A percentile compares a stretch with the other conserved stretches of the same genome.
phyloP scores from a whole-genome alignment of 208 protist genomes.

The Trypanosoma vivax region DNA sequence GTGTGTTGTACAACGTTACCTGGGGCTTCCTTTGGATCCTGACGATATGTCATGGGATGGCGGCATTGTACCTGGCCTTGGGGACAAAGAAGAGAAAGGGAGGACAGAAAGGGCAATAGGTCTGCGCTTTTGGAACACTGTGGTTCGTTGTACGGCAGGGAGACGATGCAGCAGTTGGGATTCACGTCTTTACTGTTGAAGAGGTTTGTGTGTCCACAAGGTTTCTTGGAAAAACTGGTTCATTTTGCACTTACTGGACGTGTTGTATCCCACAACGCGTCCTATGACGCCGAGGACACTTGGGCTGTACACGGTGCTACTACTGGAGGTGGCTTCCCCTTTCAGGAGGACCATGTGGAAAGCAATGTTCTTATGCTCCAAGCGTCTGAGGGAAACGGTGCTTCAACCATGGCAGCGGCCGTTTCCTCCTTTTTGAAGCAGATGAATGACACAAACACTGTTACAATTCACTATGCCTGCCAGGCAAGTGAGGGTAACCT shows the following conservation, averaged over 20 bases:
- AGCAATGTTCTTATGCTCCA: conserved; percentile 54
- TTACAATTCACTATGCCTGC: conserved; percentile 54
- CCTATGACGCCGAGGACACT: no score
- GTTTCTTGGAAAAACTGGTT: conserved; percentile 48
- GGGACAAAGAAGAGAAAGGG: neutral
- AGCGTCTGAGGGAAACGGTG: conserved; percentile 63
- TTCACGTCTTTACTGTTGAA: conserved; percentile 27
- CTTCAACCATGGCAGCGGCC: conserved; percentile 55
- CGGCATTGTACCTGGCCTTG: neutral
- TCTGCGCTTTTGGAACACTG: neutral
- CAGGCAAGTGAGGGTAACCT: conserved; percentile 56
- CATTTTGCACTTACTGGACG: conserved; percentile 39
- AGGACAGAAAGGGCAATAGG: neutral
- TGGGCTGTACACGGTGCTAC: no score
- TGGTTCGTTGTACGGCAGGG: conserved; percentile 12
- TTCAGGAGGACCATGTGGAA: neutral
- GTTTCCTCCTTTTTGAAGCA: conserved; percentile 27
- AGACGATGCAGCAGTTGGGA: conserved; percentile 25
- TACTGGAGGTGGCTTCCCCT: neutral
- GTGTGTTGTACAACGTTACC: conserved; percentile 34
- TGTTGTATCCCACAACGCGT: no score
- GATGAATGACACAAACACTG: conserved; percentile 17
- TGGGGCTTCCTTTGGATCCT: conserved; percentile 7
- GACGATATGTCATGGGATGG: neutral
- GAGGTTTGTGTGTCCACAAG: conserved; percentile 48